These are phyloP conservation scores for Albatrellus ellisii DNA, from an alignment of 768 basidiomycete genomes.

Conservation along the genomic window DNA sequence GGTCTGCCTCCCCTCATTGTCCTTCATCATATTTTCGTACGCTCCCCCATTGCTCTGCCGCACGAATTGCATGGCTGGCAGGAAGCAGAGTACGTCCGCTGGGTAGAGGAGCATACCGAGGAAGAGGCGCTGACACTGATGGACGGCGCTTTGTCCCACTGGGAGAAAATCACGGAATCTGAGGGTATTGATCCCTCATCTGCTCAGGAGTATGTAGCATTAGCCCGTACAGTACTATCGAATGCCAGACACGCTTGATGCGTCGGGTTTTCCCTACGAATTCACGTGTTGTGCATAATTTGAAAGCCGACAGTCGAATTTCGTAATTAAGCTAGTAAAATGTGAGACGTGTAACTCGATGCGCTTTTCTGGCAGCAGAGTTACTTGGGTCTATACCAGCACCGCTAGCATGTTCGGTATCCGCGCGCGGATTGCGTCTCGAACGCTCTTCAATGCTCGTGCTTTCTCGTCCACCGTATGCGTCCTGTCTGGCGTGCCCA, in stretches of 20 bases:
- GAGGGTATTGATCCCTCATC: slow-evolving; percentile 33
- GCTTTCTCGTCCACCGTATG: slow-evolving; percentile 15
- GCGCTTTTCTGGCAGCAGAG: no score
- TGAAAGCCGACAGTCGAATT: no score
- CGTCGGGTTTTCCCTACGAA: no score
- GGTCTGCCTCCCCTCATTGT: slow-evolving; percentile 83
- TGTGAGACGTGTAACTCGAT: no score
- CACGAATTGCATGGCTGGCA: slow-evolving; percentile 89
- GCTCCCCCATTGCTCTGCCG: slow-evolving; percentile 76
- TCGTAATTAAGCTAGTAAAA: no score
- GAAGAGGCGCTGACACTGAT: slow-evolving; percentile 72
- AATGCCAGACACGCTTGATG: slow-evolving; percentile 19
- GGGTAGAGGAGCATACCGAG: slow-evolving; percentile 85
- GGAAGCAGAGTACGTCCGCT: slow-evolving; percentile 91
- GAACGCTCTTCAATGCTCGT: slow-evolving; percentile 10
- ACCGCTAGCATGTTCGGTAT: slow-evolving; percentile 9
- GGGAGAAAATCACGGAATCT: slow-evolving; percentile 60
- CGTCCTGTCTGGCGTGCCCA: slow-evolving; percentile 30
- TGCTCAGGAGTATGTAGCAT: slow-evolving; percentile 47
- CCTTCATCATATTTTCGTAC: slow-evolving; percentile 84
- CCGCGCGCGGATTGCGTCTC: slow-evolving; percentile 2
- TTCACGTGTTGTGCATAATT: no score
- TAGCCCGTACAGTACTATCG: slow-evolving; percentile 55
- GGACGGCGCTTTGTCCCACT: slow-evolving; percentile 63
- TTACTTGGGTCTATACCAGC: no score